Evolutionary conservation across 1,284 basidiomycete genomes (phyloP).

Genomic region (Lignosus rhinocerotis): DNA sequence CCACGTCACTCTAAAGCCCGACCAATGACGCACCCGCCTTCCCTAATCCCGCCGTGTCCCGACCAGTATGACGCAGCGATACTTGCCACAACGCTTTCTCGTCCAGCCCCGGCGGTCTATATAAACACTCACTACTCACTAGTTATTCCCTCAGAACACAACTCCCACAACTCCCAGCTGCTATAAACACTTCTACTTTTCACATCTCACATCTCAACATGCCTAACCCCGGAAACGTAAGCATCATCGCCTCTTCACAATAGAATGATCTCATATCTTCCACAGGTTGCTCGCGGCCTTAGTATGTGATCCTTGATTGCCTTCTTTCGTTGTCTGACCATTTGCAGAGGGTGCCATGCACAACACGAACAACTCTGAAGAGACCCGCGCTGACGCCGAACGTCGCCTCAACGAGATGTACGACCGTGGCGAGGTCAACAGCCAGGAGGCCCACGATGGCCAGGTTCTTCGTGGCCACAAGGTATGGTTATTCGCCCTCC

Average conservation of each 20-base stretch:
- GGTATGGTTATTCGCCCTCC: constrained; percentile 3
- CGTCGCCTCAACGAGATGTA: constrained; percentile 35
- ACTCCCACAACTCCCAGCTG: too few species aligned
- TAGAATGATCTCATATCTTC: neutral
- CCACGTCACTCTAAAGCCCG: too few species aligned
- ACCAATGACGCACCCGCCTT: too few species aligned
- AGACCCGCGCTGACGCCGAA: constrained; percentile 42
- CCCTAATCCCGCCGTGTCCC: too few species aligned
- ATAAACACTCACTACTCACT: too few species aligned
- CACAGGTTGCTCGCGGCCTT: constrained; percentile 17
- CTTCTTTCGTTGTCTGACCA: neutral
- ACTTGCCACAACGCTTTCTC: too few species aligned
- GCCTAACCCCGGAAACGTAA: constrained; percentile 9
- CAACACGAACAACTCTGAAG: constrained; percentile 48
- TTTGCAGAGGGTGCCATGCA: constrained; percentile 37
- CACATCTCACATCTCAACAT: neutral
- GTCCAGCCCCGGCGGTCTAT: too few species aligned
- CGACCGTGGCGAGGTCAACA: constrained; percentile 14
- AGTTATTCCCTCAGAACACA: too few species aligned
- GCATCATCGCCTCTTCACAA: neutral
- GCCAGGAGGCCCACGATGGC: constrained; percentile 17
- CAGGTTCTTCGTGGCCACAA: constrained; percentile 24
- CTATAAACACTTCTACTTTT: too few species aligned
- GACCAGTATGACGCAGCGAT: too few species aligned
- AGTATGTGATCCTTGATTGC: constrained; percentile 4